These are phyloP conservation scores for Iberis pinnata DNA, from an alignment of 345 rosid species.

Conservation along the genomic window DNA sequence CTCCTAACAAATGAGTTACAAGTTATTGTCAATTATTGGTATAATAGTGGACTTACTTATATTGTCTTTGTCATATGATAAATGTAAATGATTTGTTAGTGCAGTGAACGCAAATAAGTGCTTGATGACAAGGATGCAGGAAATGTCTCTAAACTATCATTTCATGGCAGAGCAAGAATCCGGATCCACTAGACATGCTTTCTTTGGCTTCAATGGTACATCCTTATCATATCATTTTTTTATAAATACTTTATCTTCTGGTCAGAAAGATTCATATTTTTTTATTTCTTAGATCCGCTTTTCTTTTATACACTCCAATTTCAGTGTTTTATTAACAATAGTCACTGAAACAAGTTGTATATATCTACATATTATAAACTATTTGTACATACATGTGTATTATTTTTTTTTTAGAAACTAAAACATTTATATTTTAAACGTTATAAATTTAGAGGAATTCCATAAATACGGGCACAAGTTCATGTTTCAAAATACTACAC, in stretches of 20 bases:
- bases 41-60: too few species aligned
- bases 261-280: neutral
- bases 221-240: neutral
- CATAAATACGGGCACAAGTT: too few species aligned
- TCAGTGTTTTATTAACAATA: neutral
- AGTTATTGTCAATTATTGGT: too few species aligned
- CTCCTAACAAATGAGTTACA: too few species aligned
- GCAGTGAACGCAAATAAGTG: slow-evolving; percentile 35
- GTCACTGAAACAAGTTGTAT: neutral
- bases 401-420: neutral
- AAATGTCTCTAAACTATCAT: slow-evolving; percentile 38
- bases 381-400: too few species aligned
- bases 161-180: slow-evolving; percentile 37
- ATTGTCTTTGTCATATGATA: too few species aligned
- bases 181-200: slow-evolving; percentile 33
- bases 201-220: slow-evolving; percentile 36
- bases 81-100: neutral
- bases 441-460: too few species aligned
- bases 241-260: slow-evolving; percentile 11
- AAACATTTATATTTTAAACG: neutral
- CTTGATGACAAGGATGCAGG: slow-evolving; percentile 39
- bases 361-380: neutral
- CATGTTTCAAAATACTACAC: too few species aligned
- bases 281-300: neutral
- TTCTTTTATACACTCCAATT: neutral